Percentiles rank a stretch among this genome's conserved stretches.
Evolutionary conservation across 352 stramenopile genomes (phyloP).

Genomic region (Pythium pyrilobum): DNA sequence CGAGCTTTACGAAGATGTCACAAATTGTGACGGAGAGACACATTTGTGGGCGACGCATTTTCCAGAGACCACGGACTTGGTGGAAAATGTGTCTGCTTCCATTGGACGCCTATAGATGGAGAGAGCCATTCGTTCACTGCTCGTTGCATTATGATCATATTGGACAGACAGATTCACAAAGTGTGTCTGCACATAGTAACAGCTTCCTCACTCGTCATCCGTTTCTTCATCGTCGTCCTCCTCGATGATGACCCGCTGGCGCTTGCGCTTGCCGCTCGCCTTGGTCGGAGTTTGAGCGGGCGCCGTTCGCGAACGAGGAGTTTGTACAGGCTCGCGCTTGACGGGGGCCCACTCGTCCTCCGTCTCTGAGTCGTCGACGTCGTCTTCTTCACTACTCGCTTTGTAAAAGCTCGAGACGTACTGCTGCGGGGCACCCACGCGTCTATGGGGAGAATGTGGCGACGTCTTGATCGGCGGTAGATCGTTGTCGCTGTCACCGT

Average conservation of each 20-base stretch:
- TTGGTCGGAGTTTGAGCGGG: no score
- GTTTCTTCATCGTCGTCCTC: not conserved
- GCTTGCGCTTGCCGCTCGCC: constrained; percentile 8
- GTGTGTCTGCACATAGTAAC: no score
- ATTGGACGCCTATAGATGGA: no score
- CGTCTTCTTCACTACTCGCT: constrained; percentile 5
- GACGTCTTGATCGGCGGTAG: not conserved
- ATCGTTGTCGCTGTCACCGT: not conserved
- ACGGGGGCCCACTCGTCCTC: not conserved
- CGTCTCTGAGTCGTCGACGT: not conserved
- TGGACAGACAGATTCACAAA: no score
- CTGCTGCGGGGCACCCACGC: not conserved
- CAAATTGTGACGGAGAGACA: no score
- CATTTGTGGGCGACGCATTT: no score
- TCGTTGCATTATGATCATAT: no score
- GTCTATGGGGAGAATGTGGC: not conserved
- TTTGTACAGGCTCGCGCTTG: not conserved
- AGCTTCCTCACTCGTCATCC: not conserved
- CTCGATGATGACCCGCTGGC: not conserved
- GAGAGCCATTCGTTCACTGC: not conserved
- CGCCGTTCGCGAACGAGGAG: not conserved
- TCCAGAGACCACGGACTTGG: no score
- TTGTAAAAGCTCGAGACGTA: not conserved
- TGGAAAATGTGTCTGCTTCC: no score
- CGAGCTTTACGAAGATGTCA: no score